phyloP scores from a whole-genome alignment of 139 green algal genomes.

The Eudorina sp. region DNA sequence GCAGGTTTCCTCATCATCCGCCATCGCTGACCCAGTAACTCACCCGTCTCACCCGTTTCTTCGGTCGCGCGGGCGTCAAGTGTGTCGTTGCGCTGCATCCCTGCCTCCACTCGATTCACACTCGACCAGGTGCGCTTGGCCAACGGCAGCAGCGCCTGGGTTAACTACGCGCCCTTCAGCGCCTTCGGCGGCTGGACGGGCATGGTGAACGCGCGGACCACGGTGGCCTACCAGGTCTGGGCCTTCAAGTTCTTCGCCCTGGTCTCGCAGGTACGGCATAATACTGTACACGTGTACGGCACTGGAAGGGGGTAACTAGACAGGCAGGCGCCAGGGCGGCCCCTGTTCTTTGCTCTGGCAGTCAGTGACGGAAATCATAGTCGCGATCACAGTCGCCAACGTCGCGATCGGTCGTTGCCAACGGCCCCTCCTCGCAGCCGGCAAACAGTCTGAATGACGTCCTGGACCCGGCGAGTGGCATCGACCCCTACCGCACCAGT shows the following conservation, averaged over 20 bases:
- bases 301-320: too few relatives aligned
- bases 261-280: background rate
- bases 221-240: background rate
- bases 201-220: background rate
- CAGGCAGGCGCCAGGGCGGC: too few relatives aligned
- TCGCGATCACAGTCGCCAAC: too few relatives aligned
- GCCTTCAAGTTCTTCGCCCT: slow-evolving; percentile 26
- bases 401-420: too few relatives aligned
- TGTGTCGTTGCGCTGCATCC: too few relatives aligned
- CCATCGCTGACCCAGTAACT: too few relatives aligned
- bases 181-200: slow-evolving; percentile 40
- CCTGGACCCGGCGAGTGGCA: background rate
- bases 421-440: background rate
- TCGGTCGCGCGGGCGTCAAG: too few relatives aligned
- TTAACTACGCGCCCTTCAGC: slow-evolving; percentile 44
- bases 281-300: background rate
- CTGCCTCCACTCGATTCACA: too few relatives aligned
- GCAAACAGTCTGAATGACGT: background rate
- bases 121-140: background rate
- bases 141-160: background rate
- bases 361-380: too few relatives aligned
- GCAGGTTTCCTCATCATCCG: too few relatives aligned
- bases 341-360: too few relatives aligned
- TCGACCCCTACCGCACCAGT: slow-evolving; percentile 21
- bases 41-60: too few relatives aligned